These are phyloP conservation scores for Oryza meyeriana DNA, from an alignment of 176 grass and related monocot genomes.

Conservation along the genomic window DNA sequence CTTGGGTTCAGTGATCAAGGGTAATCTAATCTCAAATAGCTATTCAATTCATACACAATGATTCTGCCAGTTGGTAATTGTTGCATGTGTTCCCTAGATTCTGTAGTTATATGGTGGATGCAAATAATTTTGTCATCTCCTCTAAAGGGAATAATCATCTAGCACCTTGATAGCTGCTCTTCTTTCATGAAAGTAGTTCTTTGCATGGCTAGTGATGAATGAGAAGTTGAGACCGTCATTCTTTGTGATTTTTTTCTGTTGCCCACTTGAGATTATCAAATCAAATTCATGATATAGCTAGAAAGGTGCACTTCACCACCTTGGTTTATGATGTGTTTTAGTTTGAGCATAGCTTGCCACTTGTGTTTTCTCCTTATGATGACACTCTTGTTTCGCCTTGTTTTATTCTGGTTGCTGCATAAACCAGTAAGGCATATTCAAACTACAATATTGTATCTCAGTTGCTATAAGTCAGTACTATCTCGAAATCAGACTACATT, in stretches of 20 bases:
- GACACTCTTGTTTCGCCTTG: background rate
- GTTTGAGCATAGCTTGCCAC: background rate
- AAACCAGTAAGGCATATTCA: background rate
- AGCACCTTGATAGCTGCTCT: background rate
- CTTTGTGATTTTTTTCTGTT: background rate
- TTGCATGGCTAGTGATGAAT: background rate
- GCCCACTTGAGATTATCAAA: background rate
- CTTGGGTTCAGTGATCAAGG: conserved; percentile 80
- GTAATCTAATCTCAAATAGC: conserved; percentile 30
- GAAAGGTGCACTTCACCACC: background rate
- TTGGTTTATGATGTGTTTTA: background rate
- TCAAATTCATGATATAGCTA: background rate
- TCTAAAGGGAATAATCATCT: background rate
- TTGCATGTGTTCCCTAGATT: background rate
- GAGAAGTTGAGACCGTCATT: background rate
- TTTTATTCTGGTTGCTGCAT: background rate
- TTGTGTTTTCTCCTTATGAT: background rate
- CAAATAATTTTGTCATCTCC: background rate
- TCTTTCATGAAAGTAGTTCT: background rate
- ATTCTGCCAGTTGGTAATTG: background rate
- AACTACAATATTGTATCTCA: background rate
- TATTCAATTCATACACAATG: background rate
- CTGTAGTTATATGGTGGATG: background rate
- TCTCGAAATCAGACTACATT: background rate
- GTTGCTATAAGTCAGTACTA: background rate